Percentiles rank a stretch among this genome's conserved stretches.
phyloP scores from a whole-genome alignment of 495 filamentous ascomycete species.

The Talaromyces nanjingensis region DNA sequence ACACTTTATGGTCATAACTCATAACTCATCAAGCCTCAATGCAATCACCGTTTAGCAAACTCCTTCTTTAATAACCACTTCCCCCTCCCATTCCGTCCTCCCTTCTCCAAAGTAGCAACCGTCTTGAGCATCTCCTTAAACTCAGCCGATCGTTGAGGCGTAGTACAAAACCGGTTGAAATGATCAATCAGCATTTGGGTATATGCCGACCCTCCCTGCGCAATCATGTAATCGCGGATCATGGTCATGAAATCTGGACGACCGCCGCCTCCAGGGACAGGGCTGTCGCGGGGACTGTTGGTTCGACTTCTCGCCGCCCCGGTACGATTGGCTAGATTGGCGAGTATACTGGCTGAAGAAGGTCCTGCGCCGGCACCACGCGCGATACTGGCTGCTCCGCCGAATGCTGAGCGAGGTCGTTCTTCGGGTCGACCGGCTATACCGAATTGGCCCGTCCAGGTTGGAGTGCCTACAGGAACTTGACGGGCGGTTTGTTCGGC shows the following conservation, averaged over 20 bases:
- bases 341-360: constrained; percentile 51
- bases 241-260: constrained; percentile 56
- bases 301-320: constrained; percentile 16
- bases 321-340: constrained; percentile 50
- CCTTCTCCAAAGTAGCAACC: constrained; percentile 51
- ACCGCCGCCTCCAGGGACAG: constrained; percentile 21
- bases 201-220: constrained; percentile 63
- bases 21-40: background rate
- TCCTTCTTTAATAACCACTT: constrained; percentile 58
- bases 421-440: constrained; percentile 52
- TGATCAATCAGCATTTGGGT: constrained; percentile 76
- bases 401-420: constrained; percentile 12
- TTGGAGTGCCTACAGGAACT: constrained; percentile 75
- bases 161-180: constrained; percentile 59
- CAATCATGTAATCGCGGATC: constrained; percentile 65
- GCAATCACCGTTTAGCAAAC: constrained; percentile 24
- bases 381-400: constrained; percentile 23
- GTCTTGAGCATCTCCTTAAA: constrained; percentile 56
- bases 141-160: constrained; percentile 46
- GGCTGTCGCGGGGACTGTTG: constrained; percentile 20
- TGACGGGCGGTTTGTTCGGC: constrained; percentile 63
- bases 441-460: constrained; percentile 86
- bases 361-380: constrained; percentile 34
- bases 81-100: constrained; percentile 45
- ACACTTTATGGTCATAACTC: background rate